Evolutionary conservation across 768 basidiomycete species (phyloP).

Genomic region (Xerocomus brunneocitrinus): DNA sequence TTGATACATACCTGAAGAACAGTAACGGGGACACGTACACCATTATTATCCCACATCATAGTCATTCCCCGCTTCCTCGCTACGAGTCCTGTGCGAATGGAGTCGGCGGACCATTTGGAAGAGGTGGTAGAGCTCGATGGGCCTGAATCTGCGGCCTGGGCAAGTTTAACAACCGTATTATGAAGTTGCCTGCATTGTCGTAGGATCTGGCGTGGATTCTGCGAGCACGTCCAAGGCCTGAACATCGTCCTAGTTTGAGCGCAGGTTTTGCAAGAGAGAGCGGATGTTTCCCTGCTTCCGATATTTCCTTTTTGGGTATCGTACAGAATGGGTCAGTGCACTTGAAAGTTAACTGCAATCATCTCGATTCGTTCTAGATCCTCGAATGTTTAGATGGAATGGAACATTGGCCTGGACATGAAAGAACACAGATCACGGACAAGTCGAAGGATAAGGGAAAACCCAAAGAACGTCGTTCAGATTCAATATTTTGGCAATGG

Average conservation of each 20-base stretch:
- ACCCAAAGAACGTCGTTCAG: constrained; percentile 28
- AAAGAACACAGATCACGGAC: constrained; percentile 24
- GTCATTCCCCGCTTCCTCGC: constrained; percentile 97
- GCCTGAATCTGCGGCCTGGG: constrained; percentile 18
- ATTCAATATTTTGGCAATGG: constrained; percentile 36
- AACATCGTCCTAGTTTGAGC: constrained; percentile 37
- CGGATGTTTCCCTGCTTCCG: background rate
- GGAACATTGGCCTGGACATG: constrained; percentile 67
- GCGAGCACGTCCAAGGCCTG: constrained; percentile 45
- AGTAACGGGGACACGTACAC: constrained; percentile 84
- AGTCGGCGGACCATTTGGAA: constrained; percentile 78
- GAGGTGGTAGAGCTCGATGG: constrained; percentile 24
- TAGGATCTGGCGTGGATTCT: constrained; percentile 34
- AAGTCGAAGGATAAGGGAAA: constrained; percentile 14
- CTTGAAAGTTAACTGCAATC: background rate
- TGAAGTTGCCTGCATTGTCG: constrained; percentile 40
- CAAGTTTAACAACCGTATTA: constrained; percentile 34
- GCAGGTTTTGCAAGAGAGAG: constrained; percentile 8
- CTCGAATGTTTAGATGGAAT: constrained; percentile 54
- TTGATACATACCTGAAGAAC: constrained; percentile 76
- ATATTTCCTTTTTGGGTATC: constrained; percentile 18
- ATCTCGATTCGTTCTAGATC: background rate
- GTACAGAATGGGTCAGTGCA: too few relatives aligned
- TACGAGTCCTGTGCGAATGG: constrained; percentile 86
- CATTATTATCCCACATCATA: constrained; percentile 86